These are phyloP conservation scores for Aspergillus vadensis DNA, from an alignment of 2,329 filamentous ascomycete genomes.

Conservation along the genomic window DNA sequence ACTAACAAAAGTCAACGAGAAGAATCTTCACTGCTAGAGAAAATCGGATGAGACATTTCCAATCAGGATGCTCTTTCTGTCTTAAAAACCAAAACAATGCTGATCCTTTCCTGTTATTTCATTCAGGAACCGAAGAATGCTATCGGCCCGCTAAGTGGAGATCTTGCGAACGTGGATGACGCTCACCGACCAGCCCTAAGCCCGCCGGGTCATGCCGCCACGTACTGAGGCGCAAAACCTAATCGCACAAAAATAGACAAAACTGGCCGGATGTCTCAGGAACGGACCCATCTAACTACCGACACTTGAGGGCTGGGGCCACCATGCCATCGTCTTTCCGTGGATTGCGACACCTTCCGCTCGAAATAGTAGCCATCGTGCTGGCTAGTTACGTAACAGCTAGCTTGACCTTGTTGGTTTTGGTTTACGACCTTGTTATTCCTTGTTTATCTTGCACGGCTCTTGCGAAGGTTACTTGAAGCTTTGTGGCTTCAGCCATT, in stretches of 20 bases:
- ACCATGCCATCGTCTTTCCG: not conserved
- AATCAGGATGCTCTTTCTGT: too few species aligned
- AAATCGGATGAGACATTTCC: too few species aligned
- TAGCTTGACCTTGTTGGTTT: not conserved
- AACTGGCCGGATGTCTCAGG: not conserved
- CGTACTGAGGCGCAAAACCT: not conserved
- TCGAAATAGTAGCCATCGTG: not conserved
- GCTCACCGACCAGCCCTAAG: not conserved
- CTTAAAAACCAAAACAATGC: not conserved
- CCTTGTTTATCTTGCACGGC: not conserved
- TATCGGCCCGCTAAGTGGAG: not conserved
- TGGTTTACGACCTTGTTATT: not conserved
- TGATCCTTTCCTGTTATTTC: not conserved
- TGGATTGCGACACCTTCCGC: conserved; percentile 1
- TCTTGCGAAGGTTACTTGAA: not conserved
- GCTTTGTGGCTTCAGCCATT: not conserved
- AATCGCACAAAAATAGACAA: not conserved
- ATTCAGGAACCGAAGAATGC: not conserved
- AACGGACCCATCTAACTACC: not conserved
- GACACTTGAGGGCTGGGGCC: not conserved
- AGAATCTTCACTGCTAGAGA: too few species aligned
- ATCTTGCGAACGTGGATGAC: not conserved
- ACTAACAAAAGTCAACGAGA: too few species aligned
- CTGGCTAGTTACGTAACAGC: not conserved
- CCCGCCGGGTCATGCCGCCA: not conserved